These are phyloP conservation scores for Psophocarpus tetragonolobus DNA, from an alignment of 306 rosid genomes.

Conservation along the genomic window DNA sequence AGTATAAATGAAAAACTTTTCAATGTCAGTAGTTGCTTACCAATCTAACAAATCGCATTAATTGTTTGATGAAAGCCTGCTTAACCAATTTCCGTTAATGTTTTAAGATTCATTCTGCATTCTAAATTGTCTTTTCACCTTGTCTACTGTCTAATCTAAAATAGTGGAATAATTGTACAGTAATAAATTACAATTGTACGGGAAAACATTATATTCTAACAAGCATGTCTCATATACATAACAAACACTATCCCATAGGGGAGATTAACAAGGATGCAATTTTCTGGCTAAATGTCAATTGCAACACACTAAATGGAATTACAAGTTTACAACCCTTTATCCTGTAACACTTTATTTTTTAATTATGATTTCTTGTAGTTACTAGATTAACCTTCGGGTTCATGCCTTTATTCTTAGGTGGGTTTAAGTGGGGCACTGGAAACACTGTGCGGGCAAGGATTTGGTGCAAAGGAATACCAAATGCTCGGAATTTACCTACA, in stretches of 20 bases:
- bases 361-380: no score
- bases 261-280: no score
- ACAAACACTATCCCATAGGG: neutral
- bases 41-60: neutral
- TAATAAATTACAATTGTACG: neutral
- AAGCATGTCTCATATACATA: neutral
- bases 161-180: neutral
- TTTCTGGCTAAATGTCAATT: no score
- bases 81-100: neutral
- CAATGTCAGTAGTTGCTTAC: neutral
- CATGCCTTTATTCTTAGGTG: slow-evolving; percentile 44
- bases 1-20: neutral
- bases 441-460: slow-evolving; percentile 90
- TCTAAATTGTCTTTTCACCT: neutral
- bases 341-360: no score
- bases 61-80: neutral
- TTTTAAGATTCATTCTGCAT: neutral
- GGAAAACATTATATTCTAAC: neutral
- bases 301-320: no score
- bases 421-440: slow-evolving; percentile 89
- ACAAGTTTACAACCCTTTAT: no score
- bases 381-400: neutral
- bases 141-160: neutral
- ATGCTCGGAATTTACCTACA: slow-evolving; percentile 80
- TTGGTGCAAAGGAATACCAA: slow-evolving; percentile 64